phyloP scores from a whole-genome alignment of 768 basidiomycete species.

The Tephrocybe sp. region DNA sequence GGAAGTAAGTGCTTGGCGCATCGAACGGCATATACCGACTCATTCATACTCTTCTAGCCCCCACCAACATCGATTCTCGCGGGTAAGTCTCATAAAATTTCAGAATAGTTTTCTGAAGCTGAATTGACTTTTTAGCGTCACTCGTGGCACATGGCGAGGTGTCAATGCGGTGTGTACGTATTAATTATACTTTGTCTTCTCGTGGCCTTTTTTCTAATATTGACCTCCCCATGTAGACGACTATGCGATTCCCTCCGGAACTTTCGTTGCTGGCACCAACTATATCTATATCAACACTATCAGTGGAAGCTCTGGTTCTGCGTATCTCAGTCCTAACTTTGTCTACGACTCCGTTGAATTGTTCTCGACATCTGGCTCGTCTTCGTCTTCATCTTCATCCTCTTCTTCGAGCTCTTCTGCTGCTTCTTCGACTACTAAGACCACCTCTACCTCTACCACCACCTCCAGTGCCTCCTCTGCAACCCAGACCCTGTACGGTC shows the following conservation, averaged over 20 bases:
- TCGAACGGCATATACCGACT: background rate
- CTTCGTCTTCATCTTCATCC: background rate
- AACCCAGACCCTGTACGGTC: too few relatives aligned
- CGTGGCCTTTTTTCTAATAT: background rate
- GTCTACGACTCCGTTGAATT: conserved; percentile 41
- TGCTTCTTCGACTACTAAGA: too few relatives aligned
- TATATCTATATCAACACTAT: conserved; percentile 40
- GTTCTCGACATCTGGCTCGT: conserved; percentile 25
- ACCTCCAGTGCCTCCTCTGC: too few relatives aligned
- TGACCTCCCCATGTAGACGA: conserved; percentile 25
- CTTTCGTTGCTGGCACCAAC: conserved; percentile 37
- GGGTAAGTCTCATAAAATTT: conserved; percentile 26
- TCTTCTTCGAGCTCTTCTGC: too few relatives aligned
- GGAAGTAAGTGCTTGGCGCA: conserved; percentile 22
- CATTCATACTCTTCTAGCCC: conserved; percentile 23
- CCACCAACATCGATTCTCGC: conserved; percentile 38
- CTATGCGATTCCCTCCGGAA: conserved; percentile 37
- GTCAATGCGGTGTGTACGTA: conserved; percentile 42
- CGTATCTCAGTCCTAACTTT: conserved; percentile 44
- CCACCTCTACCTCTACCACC: too few relatives aligned
- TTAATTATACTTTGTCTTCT: conserved; percentile 5
- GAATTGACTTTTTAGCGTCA: conserved; percentile 29
- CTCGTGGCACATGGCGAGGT: conserved; percentile 51
- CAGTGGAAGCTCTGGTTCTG: conserved; percentile 42
- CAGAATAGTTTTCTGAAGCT: background rate